Evolutionary conservation across 192 early-diverging fungal species (phyloP), one percentile per base, ranked within the genome.

Genomic region (Coemansia sp.): DNA sequence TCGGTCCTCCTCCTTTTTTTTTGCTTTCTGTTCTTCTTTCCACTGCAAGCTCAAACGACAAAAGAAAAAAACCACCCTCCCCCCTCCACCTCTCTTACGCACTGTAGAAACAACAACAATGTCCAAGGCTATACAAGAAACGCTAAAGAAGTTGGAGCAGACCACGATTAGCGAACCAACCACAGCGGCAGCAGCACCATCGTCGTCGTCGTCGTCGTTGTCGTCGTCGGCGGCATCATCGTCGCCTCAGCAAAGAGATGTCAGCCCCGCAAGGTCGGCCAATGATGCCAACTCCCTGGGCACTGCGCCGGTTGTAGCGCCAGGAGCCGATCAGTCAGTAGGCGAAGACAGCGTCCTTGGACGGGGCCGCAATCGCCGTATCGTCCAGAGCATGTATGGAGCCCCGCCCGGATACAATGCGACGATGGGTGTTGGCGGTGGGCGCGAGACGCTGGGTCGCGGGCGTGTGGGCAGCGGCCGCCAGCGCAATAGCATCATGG

Each of bases 401-500:
- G 80, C 80, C 9, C 80, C 80, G 38, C 80, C 80, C 6, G 80
- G 80, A 21, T 82, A 82, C 53, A 77, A 73, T 65, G 80, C 80
- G n/a, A 68, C 70, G 21, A 82, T 82, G 74, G 74, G 80, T 43
- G 70, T 82, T 24, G 80, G 75, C 56, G 70, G 79, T n/a, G 73
- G 64, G n/a, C 74, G 74, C 57, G 75, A 82, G 62, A 20, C 68
- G 34, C 21, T 62, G 62, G 75, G 75, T 36, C 68, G 71, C n/a
- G 80, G 80, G 51, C 71, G 80, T 35, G 67, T 77, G 41, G 68
- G 71, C 57, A 82, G 80, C 75, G 71, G 72, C 7, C 74, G 80
- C 64, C 80, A 82, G 80, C 80, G 80, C 75, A 82, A 77, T 71
- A 82, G 80, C 49, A 82, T 82, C 71, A 82, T 82, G 80, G 71